Conservation (phyloP, 208 protist species). For the Lotmaria passim region DNA sequence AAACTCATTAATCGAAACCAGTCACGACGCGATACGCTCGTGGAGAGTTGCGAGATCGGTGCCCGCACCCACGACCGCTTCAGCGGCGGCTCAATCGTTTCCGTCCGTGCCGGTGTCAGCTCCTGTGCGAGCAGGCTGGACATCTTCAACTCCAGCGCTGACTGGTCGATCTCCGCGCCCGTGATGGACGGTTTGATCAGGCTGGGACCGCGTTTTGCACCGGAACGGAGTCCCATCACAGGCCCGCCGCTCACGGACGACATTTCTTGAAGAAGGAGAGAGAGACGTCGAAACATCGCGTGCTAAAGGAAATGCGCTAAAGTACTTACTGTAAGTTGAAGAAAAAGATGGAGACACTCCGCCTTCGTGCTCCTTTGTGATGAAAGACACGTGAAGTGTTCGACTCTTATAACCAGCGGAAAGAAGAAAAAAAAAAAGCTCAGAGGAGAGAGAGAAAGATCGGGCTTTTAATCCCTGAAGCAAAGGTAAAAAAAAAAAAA, state of each 20-base stretch:
- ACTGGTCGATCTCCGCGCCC: conserved; percentile 42
- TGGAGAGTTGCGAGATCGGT: conserved; percentile 70
- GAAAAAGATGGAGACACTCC: background rate
- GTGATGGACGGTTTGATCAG: conserved; percentile 52
- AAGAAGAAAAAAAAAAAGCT: background rate
- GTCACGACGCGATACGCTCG: conserved; percentile 55
- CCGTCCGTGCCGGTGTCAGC: conserved; percentile 14
- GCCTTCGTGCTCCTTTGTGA: background rate
- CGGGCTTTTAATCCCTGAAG: no score
- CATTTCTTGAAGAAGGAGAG: conserved; percentile 14
- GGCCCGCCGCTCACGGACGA: conserved; percentile 15
- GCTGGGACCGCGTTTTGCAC: background rate
- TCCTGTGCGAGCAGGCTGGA: conserved; percentile 39
- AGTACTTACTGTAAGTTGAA: background rate
- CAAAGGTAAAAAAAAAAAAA: no score
- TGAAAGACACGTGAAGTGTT: no score
- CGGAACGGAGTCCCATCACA: conserved; percentile 7
- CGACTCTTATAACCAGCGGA: no score
- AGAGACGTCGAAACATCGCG: conserved; percentile 14
- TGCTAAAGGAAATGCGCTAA: conserved; percentile 4
- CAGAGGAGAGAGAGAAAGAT: no score
- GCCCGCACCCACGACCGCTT: conserved; percentile 69
- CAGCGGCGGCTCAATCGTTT: conserved; percentile 44
- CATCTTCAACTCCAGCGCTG: conserved; percentile 45
- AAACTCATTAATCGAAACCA: conserved; percentile 91